Evolutionary conservation across 257 asterid genomes (phyloP).

Genomic region (Solanum corneliomulleri): DNA sequence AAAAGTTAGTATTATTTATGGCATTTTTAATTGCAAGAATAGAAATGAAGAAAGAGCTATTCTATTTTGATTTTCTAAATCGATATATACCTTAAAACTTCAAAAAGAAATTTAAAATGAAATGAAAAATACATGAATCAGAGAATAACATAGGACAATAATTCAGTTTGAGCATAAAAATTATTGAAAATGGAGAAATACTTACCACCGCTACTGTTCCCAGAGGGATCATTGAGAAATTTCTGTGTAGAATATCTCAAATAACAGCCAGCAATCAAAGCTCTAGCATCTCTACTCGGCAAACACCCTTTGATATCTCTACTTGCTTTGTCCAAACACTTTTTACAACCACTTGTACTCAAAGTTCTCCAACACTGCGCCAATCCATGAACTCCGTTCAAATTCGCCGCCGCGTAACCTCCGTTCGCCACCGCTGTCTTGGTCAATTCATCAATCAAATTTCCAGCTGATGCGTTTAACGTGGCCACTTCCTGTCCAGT

Average conservation of each 20-base stretch:
- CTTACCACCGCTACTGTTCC: slow-evolving; percentile 31
- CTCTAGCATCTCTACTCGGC: slow-evolving; percentile 75
- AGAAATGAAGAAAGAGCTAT: background rate
- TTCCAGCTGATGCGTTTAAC: slow-evolving; percentile 22
- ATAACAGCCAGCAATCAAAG: slow-evolving; percentile 73
- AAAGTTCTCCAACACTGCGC: slow-evolving; percentile 85
- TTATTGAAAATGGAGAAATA: background rate
- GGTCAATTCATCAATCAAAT: slow-evolving; percentile 38
- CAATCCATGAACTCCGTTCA: slow-evolving; percentile 65
- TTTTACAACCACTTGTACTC: slow-evolving; percentile 46
- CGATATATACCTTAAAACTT: background rate
- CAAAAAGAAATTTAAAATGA: background rate
- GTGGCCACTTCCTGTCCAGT: slow-evolving; percentile 4
- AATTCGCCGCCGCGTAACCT: slow-evolving; percentile 36
- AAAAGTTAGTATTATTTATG: too few relatives aligned
- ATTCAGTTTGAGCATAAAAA: background rate
- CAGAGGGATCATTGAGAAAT: slow-evolving; percentile 35
- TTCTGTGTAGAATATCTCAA: slow-evolving; percentile 64
- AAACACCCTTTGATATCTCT: slow-evolving; percentile 35
- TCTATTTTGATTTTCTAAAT: background rate
- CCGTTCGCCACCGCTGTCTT: slow-evolving; percentile 26
- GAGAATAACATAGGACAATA: background rate
- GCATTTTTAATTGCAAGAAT: too few relatives aligned
- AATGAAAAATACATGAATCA: background rate
- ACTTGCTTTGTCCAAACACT: slow-evolving; percentile 65